Percentiles rank a stretch among this genome's conserved stretches.
phyloP scores from a whole-genome alignment of 345 rosid species.

The Acer saccharum region DNA sequence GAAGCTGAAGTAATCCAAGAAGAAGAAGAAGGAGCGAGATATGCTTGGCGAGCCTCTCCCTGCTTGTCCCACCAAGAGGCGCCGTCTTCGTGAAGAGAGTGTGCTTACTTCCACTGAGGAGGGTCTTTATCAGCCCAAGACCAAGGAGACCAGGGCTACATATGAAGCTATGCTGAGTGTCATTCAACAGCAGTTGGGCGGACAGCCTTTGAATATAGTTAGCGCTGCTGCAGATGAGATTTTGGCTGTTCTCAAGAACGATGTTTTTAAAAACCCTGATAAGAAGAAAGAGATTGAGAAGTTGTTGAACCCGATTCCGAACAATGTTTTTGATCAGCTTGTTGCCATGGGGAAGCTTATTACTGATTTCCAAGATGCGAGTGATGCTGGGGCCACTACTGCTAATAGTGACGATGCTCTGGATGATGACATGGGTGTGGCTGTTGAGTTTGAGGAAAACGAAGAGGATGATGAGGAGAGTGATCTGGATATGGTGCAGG shows the following conservation, averaged over 20 bases:
- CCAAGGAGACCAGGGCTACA: constrained; percentile 85
- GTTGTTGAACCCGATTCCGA: constrained; percentile 54
- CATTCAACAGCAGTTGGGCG: constrained; percentile 89
- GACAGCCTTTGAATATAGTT: constrained; percentile 75
- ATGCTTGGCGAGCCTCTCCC: constrained; percentile 43
- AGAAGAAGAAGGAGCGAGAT: constrained; percentile 77
- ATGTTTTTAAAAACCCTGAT: constrained; percentile 52
- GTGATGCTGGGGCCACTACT: constrained; percentile 45
- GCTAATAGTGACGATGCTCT: constrained; percentile 73
- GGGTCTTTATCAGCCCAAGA: constrained; percentile 91
- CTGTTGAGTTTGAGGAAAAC: constrained; percentile 88
- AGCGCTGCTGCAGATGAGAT: constrained; percentile 94
- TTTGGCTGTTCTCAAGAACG: constrained; percentile 85
- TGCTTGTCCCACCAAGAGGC: constrained; percentile 65
- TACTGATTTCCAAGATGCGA: constrained; percentile 74
- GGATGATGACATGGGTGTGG: constrained; percentile 87
- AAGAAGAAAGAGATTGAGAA: constrained; percentile 88
- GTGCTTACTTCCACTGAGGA: constrained; percentile 77
- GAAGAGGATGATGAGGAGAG: constrained; percentile 93
- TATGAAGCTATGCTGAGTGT: constrained; percentile 87
- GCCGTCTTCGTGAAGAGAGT: constrained; percentile 75
- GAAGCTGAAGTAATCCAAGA: constrained; percentile 80
- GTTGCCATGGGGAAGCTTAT: constrained; percentile 76
- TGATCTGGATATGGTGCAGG: constrained; percentile 82
- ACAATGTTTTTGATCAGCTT: constrained; percentile 64